A percentile compares a stretch with the other conserved stretches of the same genome.
Evolutionary conservation across 495 filamentous ascomycete genomes (phyloP).

Genomic region (Penicillium robsamsonii): DNA sequence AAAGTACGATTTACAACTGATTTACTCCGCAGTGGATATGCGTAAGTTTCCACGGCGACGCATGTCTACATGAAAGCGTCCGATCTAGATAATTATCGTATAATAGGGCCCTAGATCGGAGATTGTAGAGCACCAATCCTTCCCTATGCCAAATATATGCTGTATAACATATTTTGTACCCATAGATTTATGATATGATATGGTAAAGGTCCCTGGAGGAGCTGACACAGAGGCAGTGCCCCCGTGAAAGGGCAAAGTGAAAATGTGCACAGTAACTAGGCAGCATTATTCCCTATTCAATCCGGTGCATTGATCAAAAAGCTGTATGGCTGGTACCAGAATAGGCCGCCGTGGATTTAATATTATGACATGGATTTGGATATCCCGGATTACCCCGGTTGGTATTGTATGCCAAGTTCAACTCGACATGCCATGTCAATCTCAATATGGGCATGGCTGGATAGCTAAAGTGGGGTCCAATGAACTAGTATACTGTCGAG

Average conservation of each 20-base stretch:
- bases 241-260: not conserved
- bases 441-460: not conserved
- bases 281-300: not conserved
- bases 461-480: not conserved
- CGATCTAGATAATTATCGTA: not conserved
- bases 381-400: no score
- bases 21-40: not conserved
- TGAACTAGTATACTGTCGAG: not conserved
- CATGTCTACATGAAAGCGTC: not conserved
- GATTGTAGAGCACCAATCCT: not conserved
- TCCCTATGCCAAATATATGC: not conserved
- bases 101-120: not conserved
- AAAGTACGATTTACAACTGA: not conserved
- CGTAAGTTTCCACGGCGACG: not conserved
- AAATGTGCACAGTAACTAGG: conserved; percentile 1
- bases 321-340: not conserved
- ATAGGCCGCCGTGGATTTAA: not conserved
- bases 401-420: not conserved
- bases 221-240: not conserved
- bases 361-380: not conserved
- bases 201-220: not conserved
- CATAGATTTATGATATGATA: not conserved
- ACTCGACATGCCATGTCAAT: conserved; percentile 9
- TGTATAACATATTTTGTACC: not conserved
- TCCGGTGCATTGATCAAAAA: not conserved